Base-by-base conservation (phyloP, 2,329 filamentous ascomycete species). In the Cercospora zeae-maydis region DNA sequence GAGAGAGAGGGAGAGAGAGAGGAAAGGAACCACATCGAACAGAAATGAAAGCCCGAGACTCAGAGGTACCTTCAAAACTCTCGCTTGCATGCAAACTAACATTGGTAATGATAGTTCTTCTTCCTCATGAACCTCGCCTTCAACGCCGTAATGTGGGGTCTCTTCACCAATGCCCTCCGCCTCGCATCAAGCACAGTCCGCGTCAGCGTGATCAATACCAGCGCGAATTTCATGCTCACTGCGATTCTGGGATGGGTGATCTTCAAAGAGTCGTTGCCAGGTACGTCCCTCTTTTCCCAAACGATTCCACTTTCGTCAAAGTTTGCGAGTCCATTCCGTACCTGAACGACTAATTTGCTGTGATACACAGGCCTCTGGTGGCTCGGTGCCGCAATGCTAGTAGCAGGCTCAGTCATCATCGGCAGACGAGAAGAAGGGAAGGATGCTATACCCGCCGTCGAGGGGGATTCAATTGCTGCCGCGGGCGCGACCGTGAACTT, bases 81-180 rank as follows among this genome's bases (percentile, higher is more conserved):
- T 3, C 6, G 24, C 24, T 27, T 27, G 6, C 6, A 27, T 3
- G 24, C 3, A 27, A 27, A 27, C 24, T 27, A 27, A 27, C 24
- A 27, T 6, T 3, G 24, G 24, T 6, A 27, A 3, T 1, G 6
- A 33, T 68, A 91, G 88, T 77, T 83, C 45, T 93, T 93, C 80
- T 93, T 93, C 71, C 83, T 80, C 0, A 81, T 93, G 11, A 93
- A 92, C 71, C 81, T 92, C 49, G 75, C 83, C 57, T 92, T 92
- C 76, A 92, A 92, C 72, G 88, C 85, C 58, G 80, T 91, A 76
- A 93, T 93, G 90, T 93, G 90, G 90, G 86, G 88, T 0, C 83
- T 93, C 53, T 93, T 93, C 78, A 93, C 90, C 6, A 84, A 86
- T 55, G 90, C 90, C 58, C 83, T 93, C n/a, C 86, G 89, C 0